These are phyloP conservation scores for Xylaria curta DNA, from an alignment of 495 filamentous ascomycete genomes.

Conservation along the genomic window DNA sequence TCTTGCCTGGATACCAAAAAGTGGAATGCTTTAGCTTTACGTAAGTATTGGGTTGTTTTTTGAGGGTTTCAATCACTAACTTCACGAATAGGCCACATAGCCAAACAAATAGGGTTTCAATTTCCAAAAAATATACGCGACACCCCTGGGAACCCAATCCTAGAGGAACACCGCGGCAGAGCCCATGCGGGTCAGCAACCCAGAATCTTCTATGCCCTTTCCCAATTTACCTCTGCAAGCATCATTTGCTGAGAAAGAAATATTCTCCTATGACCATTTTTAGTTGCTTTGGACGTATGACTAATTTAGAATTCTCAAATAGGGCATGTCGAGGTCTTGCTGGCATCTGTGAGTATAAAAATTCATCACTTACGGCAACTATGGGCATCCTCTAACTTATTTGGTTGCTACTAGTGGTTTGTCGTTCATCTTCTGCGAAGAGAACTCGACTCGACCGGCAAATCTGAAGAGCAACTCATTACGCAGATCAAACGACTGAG, in stretches of 20 bases:
- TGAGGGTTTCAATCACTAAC: not conserved
- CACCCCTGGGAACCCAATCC: conserved; percentile 6
- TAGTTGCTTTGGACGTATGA: not conserved
- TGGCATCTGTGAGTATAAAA: conserved; percentile 16
- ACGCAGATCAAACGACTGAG: conserved; percentile 22
- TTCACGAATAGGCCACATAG: conserved; percentile 21
- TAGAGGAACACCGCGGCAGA: conserved; percentile 28
- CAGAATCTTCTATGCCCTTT: not conserved
- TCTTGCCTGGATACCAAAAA: conserved; percentile 30
- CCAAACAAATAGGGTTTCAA: conserved; percentile 25
- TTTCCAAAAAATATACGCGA: conserved; percentile 33
- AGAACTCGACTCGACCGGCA: not conserved
- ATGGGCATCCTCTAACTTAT: not conserved
- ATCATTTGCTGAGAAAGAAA: not conserved
- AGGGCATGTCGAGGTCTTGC: conserved; percentile 38
- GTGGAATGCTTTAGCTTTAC: conserved; percentile 32
- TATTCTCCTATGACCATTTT: not conserved
- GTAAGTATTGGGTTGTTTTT: not conserved
- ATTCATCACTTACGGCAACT: no score
- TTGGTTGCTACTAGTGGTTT: conserved; percentile 27
- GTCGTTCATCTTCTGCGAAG: conserved; percentile 21
- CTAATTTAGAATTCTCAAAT: not conserved
- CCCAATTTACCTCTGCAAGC: not conserved
- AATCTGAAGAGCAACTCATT: conserved; percentile 20
- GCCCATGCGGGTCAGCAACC: conserved; percentile 27